phyloP scores from a whole-genome alignment of 257 asterid species.

The Nicotiana paniculata region DNA sequence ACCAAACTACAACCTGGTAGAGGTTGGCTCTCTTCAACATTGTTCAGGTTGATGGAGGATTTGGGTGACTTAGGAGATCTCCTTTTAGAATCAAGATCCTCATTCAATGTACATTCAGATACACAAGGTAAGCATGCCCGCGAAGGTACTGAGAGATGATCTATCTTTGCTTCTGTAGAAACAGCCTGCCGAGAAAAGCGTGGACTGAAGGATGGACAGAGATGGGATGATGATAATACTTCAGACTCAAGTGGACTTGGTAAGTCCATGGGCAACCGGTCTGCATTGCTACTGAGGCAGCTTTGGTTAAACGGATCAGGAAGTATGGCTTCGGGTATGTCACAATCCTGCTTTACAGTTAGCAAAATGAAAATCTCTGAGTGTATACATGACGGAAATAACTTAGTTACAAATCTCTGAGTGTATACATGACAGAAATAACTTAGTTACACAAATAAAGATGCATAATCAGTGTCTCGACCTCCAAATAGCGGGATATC shows the following conservation, averaged over 20 bases:
- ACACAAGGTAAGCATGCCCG: constrained; percentile 22
- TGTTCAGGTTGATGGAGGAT: constrained; percentile 8
- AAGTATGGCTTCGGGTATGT: constrained; percentile 71
- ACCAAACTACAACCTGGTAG: constrained; percentile 9
- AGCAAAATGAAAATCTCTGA: constrained; percentile 13
- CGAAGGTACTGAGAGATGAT: constrained; percentile 16
- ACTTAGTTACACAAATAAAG: background rate
- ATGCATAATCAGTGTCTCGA: background rate
- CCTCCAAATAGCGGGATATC: background rate
- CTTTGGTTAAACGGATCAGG: constrained; percentile 54
- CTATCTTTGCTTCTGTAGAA: constrained; percentile 27
- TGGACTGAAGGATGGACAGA: constrained; percentile 35
- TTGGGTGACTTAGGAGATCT: constrained; percentile 24
- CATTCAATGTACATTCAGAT: constrained; percentile 20
- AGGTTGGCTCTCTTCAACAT: constrained; percentile 10
- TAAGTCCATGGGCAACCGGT: constrained; percentile 20
- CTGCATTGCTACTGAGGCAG: constrained; percentile 19
- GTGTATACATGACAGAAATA: background rate
- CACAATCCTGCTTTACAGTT: constrained; percentile 39
- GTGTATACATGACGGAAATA: background rate
- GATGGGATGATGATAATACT: constrained; percentile 43
- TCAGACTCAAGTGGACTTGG: constrained; percentile 31
- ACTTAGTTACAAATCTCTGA: constrained; percentile 6
- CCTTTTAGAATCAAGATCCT: constrained; percentile 24
- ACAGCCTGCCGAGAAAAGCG: constrained; percentile 31